Conservation (phyloP, 2,329 filamentous ascomycete genomes). For the Stemphylium lycopersici region DNA sequence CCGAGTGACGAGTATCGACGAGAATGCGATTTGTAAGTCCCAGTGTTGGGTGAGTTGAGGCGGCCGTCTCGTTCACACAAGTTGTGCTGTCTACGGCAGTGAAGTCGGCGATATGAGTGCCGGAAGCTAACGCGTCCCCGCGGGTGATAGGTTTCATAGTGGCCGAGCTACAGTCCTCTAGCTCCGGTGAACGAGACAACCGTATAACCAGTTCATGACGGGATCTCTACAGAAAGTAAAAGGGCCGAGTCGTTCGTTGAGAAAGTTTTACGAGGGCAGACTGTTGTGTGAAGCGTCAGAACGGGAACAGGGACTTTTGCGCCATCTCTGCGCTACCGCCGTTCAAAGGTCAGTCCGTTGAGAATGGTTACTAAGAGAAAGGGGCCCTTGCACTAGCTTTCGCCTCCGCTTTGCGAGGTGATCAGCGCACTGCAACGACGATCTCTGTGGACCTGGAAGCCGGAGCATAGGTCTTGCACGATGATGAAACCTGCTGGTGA, state of each 20-base stretch:
- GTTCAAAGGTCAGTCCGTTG: background rate
- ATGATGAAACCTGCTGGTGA: background rate
- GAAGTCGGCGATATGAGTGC: slow-evolving; percentile 4
- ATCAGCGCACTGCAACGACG: slow-evolving; percentile 2
- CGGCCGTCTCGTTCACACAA: background rate
- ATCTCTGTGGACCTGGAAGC: slow-evolving; percentile 1
- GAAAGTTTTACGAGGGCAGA: slow-evolving; percentile 3
- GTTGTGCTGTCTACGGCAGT: slow-evolving; percentile 2
- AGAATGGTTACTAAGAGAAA: background rate
- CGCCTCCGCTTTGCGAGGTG: background rate
- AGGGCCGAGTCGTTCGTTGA: slow-evolving; percentile 3
- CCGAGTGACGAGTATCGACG: background rate
- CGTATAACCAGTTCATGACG: slow-evolving; percentile 1
- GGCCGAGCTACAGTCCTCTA: slow-evolving; percentile 7
- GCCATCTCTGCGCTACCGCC: slow-evolving; percentile 1
- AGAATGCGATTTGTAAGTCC: background rate
- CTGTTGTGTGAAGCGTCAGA: background rate
- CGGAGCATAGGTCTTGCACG: background rate
- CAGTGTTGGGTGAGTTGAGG: background rate
- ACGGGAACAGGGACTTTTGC: slow-evolving; percentile 1
- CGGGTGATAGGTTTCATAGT: slow-evolving; percentile 6
- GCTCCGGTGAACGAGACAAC: background rate
- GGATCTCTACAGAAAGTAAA: background rate
- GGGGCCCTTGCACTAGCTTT: slow-evolving; percentile 1
- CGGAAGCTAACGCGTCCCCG: slow-evolving; percentile 10